Evolutionary conservation across 1,284 basidiomycete species (phyloP), one percentile per base, ranked within the genome.

Genomic region (Polyporus tsugae): DNA sequence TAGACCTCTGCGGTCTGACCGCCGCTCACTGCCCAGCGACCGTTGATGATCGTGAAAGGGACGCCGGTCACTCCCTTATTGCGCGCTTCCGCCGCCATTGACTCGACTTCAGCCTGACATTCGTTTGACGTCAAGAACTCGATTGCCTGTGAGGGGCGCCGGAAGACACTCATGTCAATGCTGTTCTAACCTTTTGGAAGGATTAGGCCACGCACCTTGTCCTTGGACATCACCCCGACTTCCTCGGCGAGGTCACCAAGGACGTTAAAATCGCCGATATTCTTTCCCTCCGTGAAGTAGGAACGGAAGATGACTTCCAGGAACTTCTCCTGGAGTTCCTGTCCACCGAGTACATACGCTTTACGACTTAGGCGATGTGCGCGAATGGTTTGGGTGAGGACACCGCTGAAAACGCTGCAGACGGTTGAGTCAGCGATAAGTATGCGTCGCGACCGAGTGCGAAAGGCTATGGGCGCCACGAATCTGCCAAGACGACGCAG

Each of bases 21-120:
- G 6, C 93, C 93, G 60, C 88, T 90, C 59, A 95, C 82, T 10
- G 91, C 91, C 91, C 92, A 95, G 74, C 89, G 89, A 22, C 89
- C 87, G 75, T 94, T 91, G 71, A 95, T 91, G 75, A 95, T 88
- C 59, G 89, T 89, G 80, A 94, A 89, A 2, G 94, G 94, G 6
- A 95, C 92, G 42, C 94, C 93, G 0, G 87, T 91, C 63, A 95
- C 88, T 25, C 93, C 93, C 68, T 89, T 89, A 42, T 83, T 83
- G 70, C 88, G 87, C 25, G 91, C 92, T 46, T 90, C 87, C 9
- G 86, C 82, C 69, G 91, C 87, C 83, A 91, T 88, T n/a, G 83
- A 82, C 69, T 90, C 83, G 1, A 95, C 90, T 70, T 92, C 91
- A 62, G 85, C 85, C 70, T 87, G 83, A 36, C 89, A 79, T 75